Base-by-base conservation (phyloP, 306 rosid species). In the Pterocarpus macrocarpus region DNA sequence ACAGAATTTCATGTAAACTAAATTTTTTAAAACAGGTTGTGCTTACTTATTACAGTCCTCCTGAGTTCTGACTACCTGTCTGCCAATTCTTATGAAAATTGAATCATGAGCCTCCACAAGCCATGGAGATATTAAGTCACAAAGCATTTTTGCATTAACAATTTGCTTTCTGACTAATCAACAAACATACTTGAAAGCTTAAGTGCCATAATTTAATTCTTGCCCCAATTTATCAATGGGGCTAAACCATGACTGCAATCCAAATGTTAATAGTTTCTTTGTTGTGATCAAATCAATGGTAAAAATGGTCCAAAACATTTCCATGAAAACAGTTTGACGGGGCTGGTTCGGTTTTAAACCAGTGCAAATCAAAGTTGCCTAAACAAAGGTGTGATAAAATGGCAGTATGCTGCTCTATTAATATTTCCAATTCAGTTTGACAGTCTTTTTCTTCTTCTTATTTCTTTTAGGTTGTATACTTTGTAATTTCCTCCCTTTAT, bases 381-480 rank as follows among this genome's bases (percentile, higher is more conserved):
- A 66, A 56, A 67, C 30, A 14, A 45, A 38, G 41, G 16, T 35
- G 12, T 58, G 67, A 45, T 68, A 30, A 49, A 71, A 63, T 72
- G 76, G 53, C 14, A 15, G 3, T 76, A 58, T 76, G 62, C 33
- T 14, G 49, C 77, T 75, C 9, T 8, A 2, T 55, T 8, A 63
- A 16, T 34, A n/a, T 59, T 68, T 61, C 36, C 35, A 2, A 30
- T 84, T 61, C 59, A 64, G 62, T 41, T 47, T 83, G 73, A 66
- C 39, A 59, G 7, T 28, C 22, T 78, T 49, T 61, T 57, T 11
- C 15, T 56, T 11, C 15, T 56, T 71, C 52, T 57, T 6, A 41
- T 69, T 69, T 70, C 14, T 35, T 47, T 16, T 56, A 32, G 17
- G 28, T 58, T 71, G 62, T 41, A 22, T 22, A 30, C 4, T 64